A percentile compares a stretch with the other conserved stretches of the same genome.
Evolutionary conservation across 2,329 filamentous ascomycete species (phyloP).

Genomic region (Scedosporium aurantiacum): DNA sequence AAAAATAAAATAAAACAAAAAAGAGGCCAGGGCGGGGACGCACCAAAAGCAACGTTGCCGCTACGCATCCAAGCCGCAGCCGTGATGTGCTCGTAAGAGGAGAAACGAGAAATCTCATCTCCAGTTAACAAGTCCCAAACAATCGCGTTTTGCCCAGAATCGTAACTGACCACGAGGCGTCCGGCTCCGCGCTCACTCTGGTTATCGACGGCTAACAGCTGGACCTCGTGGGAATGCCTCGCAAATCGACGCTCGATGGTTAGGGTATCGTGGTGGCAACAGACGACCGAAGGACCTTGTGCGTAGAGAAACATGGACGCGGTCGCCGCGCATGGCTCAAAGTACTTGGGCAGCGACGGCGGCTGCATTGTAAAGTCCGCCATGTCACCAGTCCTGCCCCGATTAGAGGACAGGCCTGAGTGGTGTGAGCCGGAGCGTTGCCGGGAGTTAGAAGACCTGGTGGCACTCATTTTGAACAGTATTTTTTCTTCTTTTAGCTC

Average conservation of each 20-base stretch:
- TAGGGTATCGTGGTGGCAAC: slow-evolving; percentile 84
- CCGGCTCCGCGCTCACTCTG: slow-evolving; percentile 78
- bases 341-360: slow-evolving; percentile 35
- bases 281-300: slow-evolving; percentile 70
- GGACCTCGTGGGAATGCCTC: slow-evolving; percentile 71
- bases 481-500: background rate
- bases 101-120: slow-evolving; percentile 82
- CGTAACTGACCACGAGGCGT: slow-evolving; percentile 83
- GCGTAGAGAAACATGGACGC: slow-evolving; percentile 85
- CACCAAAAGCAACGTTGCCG: slow-evolving; percentile 94
- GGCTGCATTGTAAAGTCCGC: slow-evolving; percentile 8
- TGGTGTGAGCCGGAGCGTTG: slow-evolving; percentile 6
- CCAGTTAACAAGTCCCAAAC: slow-evolving; percentile 95
- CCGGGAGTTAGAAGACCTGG: slow-evolving; percentile 6
- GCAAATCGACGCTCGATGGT: slow-evolving; percentile 81
- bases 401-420: slow-evolving; percentile 6
- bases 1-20: background rate
- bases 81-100: slow-evolving; percentile 76
- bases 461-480: background rate
- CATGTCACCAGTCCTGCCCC: slow-evolving; percentile 8
- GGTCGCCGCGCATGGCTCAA: slow-evolving; percentile 84
- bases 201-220: slow-evolving; percentile 80
- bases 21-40: slow-evolving; percentile 18
- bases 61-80: slow-evolving; percentile 93
- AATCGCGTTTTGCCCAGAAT: slow-evolving; percentile 81